These are phyloP conservation scores for Metschnikowia sp. DNA, from an alignment of 805 yeast species.

Conservation along the genomic window DNA sequence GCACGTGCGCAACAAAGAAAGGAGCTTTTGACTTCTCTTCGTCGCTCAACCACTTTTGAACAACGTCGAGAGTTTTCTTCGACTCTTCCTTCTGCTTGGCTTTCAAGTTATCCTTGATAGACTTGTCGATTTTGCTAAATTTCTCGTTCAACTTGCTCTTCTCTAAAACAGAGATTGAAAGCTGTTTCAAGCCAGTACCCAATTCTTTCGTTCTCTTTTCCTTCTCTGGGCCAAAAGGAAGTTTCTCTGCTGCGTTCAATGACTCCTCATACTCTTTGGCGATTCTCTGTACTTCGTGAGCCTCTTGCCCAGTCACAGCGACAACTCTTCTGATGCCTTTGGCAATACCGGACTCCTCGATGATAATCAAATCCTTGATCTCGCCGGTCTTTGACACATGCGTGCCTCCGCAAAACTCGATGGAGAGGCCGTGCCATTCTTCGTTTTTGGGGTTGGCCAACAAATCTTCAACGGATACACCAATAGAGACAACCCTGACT, in stretches of 20 bases:
- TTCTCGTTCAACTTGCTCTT: constrained; percentile 73
- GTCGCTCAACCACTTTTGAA: constrained; percentile 60
- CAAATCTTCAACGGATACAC: constrained; percentile 82
- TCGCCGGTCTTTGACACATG: constrained; percentile 92
- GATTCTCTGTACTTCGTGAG: constrained; percentile 82
- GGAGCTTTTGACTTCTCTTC: constrained; percentile 45
- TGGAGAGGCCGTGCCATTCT: constrained; percentile 74
- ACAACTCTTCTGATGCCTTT: constrained; percentile 98
- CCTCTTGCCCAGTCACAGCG: constrained; percentile 91
- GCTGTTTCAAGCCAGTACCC: constrained; percentile 79
- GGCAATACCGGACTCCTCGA: constrained; percentile 97
- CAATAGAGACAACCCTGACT: constrained; percentile 95
- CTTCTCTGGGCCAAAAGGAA: constrained; percentile 72
- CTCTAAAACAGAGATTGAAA: constrained; percentile 75
- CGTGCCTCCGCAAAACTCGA: constrained; percentile 99
- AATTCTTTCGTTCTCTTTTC: constrained; percentile 80
- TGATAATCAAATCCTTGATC: constrained; percentile 82
- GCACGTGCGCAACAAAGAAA: constrained; percentile 64
- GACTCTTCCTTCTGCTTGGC: constrained; percentile 84
- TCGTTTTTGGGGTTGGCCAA: constrained; percentile 64
- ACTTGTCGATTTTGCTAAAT: constrained; percentile 77
- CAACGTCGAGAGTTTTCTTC: constrained; percentile 74
- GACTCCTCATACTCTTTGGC: constrained; percentile 68
- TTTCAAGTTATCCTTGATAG: constrained; percentile 84
- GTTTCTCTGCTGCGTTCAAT: constrained; percentile 54